phyloP scores from a whole-genome alignment of 1,284 basidiomycete species.

The Apiotrichum porosum region DNA sequence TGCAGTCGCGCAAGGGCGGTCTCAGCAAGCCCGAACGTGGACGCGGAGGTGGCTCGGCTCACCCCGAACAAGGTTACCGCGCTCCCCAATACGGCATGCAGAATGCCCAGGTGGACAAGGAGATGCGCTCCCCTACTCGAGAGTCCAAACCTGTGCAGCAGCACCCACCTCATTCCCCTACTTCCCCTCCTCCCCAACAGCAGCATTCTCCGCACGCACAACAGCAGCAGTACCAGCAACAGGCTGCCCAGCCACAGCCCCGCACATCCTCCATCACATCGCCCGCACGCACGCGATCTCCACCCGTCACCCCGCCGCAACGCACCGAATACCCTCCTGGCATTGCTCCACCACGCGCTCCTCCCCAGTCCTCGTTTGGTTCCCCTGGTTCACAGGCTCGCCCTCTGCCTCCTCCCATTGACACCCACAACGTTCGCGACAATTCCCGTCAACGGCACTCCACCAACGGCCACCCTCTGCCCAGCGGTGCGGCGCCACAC shows the following conservation, averaged over 20 bases:
- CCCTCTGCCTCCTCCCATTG: neutral
- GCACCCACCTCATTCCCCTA: neutral
- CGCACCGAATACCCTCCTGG: conserved; percentile 13
- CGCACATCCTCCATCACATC: conserved; percentile 8
- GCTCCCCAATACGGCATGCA: conserved; percentile 90
- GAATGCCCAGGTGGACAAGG: conserved; percentile 83
- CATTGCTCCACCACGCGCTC: conserved; percentile 10
- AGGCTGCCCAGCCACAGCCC: conserved; percentile 5
- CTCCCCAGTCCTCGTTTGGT: neutral
- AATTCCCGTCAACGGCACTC: neutral
- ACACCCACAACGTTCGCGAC: no score
- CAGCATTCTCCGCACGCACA: conserved; percentile 15
- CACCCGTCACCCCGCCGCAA: conserved; percentile 10
- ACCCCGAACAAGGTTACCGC: conserved; percentile 79
- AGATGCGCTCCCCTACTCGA: conserved; percentile 49
- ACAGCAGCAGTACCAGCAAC: conserved; percentile 4
- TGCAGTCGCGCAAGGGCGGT: conserved; percentile 26
- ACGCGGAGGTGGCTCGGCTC: conserved; percentile 39
- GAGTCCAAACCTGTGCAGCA: neutral
- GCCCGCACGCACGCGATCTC: conserved; percentile 9
- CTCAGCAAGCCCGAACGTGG: conserved; percentile 44
- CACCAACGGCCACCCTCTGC: no score
- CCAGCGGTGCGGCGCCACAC: no score
- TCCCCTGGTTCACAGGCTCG: neutral
- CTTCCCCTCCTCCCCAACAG: conserved; percentile 8